These are phyloP conservation scores for Neurospora pannonica DNA, from an alignment of 495 filamentous ascomycete genomes.

Conservation along the genomic window DNA sequence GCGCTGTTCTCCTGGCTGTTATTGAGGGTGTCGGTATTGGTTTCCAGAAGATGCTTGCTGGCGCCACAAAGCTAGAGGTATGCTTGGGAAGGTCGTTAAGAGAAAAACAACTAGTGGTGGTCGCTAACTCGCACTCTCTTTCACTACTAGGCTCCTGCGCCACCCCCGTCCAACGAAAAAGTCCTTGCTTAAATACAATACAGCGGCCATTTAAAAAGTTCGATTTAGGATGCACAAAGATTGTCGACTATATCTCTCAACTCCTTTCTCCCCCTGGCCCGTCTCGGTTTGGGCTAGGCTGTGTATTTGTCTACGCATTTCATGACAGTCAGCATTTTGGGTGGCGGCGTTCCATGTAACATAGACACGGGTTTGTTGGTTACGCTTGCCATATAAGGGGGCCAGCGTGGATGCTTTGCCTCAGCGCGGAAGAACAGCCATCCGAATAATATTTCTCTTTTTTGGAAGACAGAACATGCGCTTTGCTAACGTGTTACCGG, in stretches of 20 bases:
- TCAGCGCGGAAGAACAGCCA: slow-evolving; percentile 11
- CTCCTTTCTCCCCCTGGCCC: slow-evolving; percentile 23
- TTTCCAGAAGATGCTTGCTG: slow-evolving; percentile 93
- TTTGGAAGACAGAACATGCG: background rate
- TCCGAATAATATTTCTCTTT: slow-evolving; percentile 22
- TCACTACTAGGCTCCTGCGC: slow-evolving; percentile 23
- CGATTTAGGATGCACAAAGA: slow-evolving; percentile 4
- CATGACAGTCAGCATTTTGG: slow-evolving; percentile 25
- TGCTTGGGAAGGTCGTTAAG: background rate
- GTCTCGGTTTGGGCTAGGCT: slow-evolving; percentile 11
- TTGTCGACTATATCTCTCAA: slow-evolving; percentile 23
- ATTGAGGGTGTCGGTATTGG: slow-evolving; percentile 98
- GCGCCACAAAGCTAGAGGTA: slow-evolving; percentile 79
- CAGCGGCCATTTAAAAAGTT: background rate
- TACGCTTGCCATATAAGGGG: slow-evolving; percentile 11
- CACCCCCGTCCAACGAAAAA: slow-evolving; percentile 27
- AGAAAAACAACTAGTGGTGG: background rate
- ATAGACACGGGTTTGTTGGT: slow-evolving; percentile 22
- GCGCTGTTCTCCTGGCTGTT: slow-evolving; percentile 84
- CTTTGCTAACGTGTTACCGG: background rate
- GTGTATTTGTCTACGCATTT: slow-evolving; percentile 27
- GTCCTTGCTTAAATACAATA: slow-evolving; percentile 25
- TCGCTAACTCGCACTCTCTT: background rate
- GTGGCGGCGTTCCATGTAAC: slow-evolving; percentile 32
- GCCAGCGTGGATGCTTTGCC: slow-evolving; percentile 6